Base-by-base conservation (phyloP, 139 green algal species). In the Volvox reticuliferus region DNA sequence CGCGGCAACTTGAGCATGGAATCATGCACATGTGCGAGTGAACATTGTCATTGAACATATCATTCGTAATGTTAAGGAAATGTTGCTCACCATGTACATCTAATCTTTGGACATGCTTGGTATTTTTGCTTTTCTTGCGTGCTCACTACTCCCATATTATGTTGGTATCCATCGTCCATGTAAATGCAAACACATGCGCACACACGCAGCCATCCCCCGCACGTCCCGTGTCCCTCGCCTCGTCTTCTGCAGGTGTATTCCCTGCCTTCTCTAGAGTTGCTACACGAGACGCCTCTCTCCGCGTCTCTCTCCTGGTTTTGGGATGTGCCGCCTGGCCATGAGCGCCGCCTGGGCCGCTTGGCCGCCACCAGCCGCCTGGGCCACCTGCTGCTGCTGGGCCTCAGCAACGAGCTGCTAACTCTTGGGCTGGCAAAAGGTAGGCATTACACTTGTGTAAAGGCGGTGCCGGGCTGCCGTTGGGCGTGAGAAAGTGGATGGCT, bases 161-260 rank as follows among this genome's bases (percentile, higher is more conserved):
- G 44, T 55, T n/a, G n/a, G n/a, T n/a, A n/a, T n/a, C n/a, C n/a
- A 55, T 55, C 9, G 44, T 55, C 44, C 9, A 55, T 55, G 44
- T 9, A 55, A 55, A 55, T 55, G 44, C 44, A 55, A 55, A n/a
- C n/a, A n/a, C 9, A 9, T 73, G 65, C 12, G 24, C 65, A 16
- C 65, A 73, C 65, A 73, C 24, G 65, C 65, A 73, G 21, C 24
- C 65, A 16, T 9, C 44, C 44, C 44, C 44, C 44, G 5, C 44
- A 55, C 44, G 44, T 55, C 44, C 44, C 9, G 9, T 55, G 44
- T 55, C 44, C 35, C 28, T 33, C n/a, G 73, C n/a, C 17, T 18
- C 36, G 30, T n/a, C 30, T 44, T 13, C 35, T 17, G 26, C 92
- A 95, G 92, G 88, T 96, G 44, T 95, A 94, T 83, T 88, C 91